phyloP scores from a whole-genome alignment of 164 flowering plant species.

The Tetracentron sinense region DNA sequence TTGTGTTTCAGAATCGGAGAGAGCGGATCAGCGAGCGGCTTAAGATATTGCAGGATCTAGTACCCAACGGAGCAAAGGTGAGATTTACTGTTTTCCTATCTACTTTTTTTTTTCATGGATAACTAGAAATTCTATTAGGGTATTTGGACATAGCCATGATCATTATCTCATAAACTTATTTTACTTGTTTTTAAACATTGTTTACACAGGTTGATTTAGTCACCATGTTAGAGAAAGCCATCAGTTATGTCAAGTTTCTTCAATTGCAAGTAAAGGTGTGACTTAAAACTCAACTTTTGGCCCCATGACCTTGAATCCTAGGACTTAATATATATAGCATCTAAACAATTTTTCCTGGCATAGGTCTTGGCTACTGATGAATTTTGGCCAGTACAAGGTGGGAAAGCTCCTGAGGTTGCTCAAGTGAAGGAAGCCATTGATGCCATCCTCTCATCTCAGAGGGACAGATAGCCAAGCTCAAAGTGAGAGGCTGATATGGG shows the following conservation, averaged over 20 bases:
- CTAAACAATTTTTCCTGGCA: background rate
- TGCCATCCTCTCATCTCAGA: slow-evolving; percentile 75
- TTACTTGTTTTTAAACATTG: background rate
- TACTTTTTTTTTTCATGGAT: background rate
- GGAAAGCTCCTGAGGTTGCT: slow-evolving; percentile 85
- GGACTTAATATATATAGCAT: background rate
- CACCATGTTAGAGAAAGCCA: slow-evolving; percentile 94
- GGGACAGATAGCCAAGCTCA: slow-evolving; percentile 47
- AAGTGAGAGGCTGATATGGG: slow-evolving; percentile 19
- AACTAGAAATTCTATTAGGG: background rate
- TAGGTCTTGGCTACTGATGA: slow-evolving; percentile 97
- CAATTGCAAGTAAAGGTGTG: slow-evolving; percentile 92
- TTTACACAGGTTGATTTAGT: slow-evolving; percentile 78
- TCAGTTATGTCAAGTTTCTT: slow-evolving; percentile 91
- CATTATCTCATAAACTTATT: background rate
- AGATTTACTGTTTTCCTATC: background rate
- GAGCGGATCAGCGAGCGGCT: slow-evolving; percentile 87
- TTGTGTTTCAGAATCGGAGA: slow-evolving; percentile 63
- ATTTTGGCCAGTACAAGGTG: slow-evolving; percentile 93
- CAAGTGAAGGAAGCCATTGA: slow-evolving; percentile 96
- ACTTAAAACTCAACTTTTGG: background rate
- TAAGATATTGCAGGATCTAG: slow-evolving; percentile 80
- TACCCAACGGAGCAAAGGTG: slow-evolving; percentile 94
- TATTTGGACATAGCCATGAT: background rate
- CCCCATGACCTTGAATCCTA: background rate